Evolutionary conservation across 2,329 filamentous ascomycete species (phyloP).

Genomic region (Fusarium armeniacum): DNA sequence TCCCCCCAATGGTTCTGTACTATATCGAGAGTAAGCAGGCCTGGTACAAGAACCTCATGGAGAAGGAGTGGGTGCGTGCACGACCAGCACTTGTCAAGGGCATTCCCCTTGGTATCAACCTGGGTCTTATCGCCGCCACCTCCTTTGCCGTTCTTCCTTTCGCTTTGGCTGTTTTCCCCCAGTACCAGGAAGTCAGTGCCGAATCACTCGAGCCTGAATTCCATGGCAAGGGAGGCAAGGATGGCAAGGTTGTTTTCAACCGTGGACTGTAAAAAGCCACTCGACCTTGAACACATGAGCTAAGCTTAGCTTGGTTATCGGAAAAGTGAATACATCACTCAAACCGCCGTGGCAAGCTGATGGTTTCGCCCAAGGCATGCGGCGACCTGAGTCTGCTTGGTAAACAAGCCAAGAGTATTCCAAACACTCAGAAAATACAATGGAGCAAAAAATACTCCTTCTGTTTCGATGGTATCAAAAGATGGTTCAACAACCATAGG

Average conservation of each 20-base stretch:
- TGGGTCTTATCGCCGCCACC: conserved; percentile 87
- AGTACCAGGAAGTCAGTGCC: conserved; percentile 85
- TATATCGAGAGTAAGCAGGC: conserved; percentile 74
- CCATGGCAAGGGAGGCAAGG: conserved; percentile 81
- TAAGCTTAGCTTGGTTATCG: not conserved
- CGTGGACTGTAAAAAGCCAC: conserved; percentile 79
- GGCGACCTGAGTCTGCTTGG: not conserved
- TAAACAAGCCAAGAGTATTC: conserved; percentile 1
- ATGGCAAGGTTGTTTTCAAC: conserved; percentile 94
- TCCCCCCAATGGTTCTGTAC: conserved; percentile 89
- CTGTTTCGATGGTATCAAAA: conserved; percentile 5
- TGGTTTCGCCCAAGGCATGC: not conserved
- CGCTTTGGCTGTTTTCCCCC: conserved; percentile 91
- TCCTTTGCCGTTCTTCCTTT: conserved; percentile 90
- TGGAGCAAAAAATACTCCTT: not conserved
- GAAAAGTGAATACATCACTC: conserved; percentile 9
- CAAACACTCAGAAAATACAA: not conserved
- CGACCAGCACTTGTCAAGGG: conserved; percentile 73
- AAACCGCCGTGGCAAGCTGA: not conserved
- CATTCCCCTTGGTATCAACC: conserved; percentile 81
- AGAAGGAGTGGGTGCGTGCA: conserved; percentile 82
- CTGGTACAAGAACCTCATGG: conserved; percentile 59
- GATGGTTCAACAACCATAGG: conserved; percentile 7
- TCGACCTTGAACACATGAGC: not conserved
- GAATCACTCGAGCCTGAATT: conserved; percentile 88